These are phyloP conservation scores for Cladophialophora psammophila DNA, from an alignment of 2,329 filamentous ascomycete species.

Conservation along the genomic window DNA sequence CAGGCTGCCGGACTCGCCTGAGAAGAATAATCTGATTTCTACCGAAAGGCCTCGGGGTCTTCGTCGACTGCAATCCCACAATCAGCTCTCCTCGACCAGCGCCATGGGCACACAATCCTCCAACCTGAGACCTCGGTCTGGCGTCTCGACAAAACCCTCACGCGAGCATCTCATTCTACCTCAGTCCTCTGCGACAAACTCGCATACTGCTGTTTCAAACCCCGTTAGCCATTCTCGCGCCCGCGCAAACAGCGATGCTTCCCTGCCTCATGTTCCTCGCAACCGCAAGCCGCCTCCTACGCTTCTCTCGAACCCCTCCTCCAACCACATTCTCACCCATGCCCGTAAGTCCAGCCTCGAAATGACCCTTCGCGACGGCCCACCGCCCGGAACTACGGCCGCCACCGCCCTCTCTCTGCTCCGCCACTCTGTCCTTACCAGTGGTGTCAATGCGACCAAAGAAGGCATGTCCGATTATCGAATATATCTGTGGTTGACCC, in stretches of 20 bases:
- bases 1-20: conserved; percentile 36
- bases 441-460: conserved; percentile 58
- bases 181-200: conserved; percentile 57
- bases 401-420: conserved; percentile 54
- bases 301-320: conserved; percentile 45
- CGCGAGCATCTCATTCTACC: conserved; percentile 46
- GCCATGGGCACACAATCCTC: conserved; percentile 49
- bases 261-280: conserved; percentile 46
- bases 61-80: conserved; percentile 77
- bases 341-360: conserved; percentile 67
- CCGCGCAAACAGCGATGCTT: conserved; percentile 77
- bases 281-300: conserved; percentile 38
- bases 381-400: conserved; percentile 69
- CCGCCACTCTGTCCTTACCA: conserved; percentile 58
- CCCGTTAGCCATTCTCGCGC: conserved; percentile 46
- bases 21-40: conserved; percentile 57
- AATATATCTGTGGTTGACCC: conserved; percentile 95
- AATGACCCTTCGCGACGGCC: conserved; percentile 79
- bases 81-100: conserved; percentile 63
- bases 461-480: conserved; percentile 80
- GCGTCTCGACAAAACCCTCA: conserved; percentile 28
- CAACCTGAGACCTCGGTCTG: conserved; percentile 30
- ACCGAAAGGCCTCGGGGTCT: conserved; percentile 72
- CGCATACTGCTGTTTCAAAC: conserved; percentile 42
- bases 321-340: conserved; percentile 55